phyloP scores from a whole-genome alignment of 306 rosid genomes.

The Urtica urens region DNA sequence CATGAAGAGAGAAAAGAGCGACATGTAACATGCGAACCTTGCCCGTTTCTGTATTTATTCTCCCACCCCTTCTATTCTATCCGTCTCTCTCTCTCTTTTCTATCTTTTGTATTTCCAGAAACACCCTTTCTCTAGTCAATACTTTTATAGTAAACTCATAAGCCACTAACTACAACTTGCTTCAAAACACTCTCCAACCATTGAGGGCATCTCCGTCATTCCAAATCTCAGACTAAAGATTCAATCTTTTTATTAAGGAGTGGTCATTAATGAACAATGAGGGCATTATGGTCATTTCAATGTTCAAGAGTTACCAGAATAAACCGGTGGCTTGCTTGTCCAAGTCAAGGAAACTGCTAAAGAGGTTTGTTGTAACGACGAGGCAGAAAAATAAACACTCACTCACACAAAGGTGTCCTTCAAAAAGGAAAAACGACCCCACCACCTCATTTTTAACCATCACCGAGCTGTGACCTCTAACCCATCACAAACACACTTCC shows the following conservation, averaged over 20 bases:
- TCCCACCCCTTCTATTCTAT: too few relatives aligned
- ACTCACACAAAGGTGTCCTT: slow-evolving; percentile 2
- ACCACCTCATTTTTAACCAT: neutral
- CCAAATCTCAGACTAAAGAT: neutral
- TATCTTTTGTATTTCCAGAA: slow-evolving; percentile 16
- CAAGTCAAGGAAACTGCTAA: slow-evolving; percentile 70
- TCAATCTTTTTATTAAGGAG: neutral
- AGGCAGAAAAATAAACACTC: slow-evolving; percentile 19
- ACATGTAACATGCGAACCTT: slow-evolving; percentile 46
- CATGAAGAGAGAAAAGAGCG: slow-evolving; percentile 30
- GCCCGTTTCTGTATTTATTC: slow-evolving; percentile 55
- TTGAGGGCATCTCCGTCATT: too few relatives aligned
- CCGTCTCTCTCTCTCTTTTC: too few relatives aligned
- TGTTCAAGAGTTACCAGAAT: slow-evolving; percentile 20
- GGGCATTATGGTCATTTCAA: slow-evolving; percentile 24
- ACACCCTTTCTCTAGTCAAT: slow-evolving; percentile 14
- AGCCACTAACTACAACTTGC: too few relatives aligned
- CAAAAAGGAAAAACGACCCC: slow-evolving; percentile 11
- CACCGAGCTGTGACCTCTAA: slow-evolving; percentile 23
- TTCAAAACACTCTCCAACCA: too few relatives aligned
- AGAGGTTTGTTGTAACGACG: slow-evolving; percentile 56
- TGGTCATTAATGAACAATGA: neutral
- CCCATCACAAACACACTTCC: slow-evolving; percentile 3
- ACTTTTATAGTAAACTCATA: too few relatives aligned
- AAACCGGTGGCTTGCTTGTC: slow-evolving; percentile 45